Evolutionary conservation across 2,329 filamentous ascomycete genomes (phyloP).

Genomic region (Apiospora phragmitis): DNA sequence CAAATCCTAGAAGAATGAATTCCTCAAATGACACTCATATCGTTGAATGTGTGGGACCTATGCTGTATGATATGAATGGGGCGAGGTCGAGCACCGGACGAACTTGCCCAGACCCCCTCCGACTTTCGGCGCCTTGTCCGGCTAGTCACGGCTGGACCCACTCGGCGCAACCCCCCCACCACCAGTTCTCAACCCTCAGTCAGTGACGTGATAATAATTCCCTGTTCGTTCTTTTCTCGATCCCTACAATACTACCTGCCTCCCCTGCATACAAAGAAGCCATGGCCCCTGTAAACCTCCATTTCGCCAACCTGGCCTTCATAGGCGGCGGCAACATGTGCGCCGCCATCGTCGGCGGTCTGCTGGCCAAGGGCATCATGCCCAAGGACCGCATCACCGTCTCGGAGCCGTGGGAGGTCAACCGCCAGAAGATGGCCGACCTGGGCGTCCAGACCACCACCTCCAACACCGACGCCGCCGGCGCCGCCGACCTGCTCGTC

Average conservation of each 20-base stretch:
- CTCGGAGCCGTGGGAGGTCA: conserved; percentile 53
- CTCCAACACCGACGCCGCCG: conserved; percentile 45
- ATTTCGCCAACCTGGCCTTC: conserved; percentile 17
- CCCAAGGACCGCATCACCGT: conserved; percentile 45
- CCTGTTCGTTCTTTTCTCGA: background rate
- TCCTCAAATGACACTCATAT: no score
- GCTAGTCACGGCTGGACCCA: conserved; percentile 3
- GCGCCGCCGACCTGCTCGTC: conserved; percentile 46
- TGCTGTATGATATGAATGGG: no score
- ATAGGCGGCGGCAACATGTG: conserved; percentile 54
- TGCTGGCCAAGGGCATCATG: conserved; percentile 43
- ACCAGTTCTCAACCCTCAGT: background rate
- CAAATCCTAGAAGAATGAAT: no score
- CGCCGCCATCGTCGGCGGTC: conserved; percentile 51
- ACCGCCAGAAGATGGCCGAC: conserved; percentile 48
- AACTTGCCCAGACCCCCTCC: background rate
- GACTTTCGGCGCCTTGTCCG: background rate
- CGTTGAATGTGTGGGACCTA: no score
- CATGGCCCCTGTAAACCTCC: background rate
- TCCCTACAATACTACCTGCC: background rate
- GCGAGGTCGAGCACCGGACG: background rate
- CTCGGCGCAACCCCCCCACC: background rate
- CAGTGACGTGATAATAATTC: background rate
- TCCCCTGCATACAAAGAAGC: background rate
- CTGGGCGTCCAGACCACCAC: conserved; percentile 47